Conservation (phyloP, 179 eudicot genomes). For the Beta macrorhiza region DNA sequence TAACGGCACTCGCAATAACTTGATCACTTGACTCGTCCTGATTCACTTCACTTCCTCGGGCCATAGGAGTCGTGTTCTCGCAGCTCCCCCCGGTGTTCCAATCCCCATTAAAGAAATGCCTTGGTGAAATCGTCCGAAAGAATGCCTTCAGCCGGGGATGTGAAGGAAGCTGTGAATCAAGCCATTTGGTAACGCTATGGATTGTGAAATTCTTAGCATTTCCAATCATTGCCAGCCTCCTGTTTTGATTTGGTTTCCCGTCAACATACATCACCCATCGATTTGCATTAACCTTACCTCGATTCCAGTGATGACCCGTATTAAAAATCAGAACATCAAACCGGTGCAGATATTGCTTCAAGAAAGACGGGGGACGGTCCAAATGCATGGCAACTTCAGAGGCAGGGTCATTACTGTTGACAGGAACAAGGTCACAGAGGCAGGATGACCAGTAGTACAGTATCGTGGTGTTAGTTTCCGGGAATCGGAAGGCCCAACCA, state of each 20-base stretch:
- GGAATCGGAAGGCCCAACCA: slow-evolving; percentile 82
- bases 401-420: slow-evolving; percentile 41
- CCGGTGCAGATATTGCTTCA: slow-evolving; percentile 40
- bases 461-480: slow-evolving; percentile 69
- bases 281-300: slow-evolving; percentile 71
- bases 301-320: slow-evolving; percentile 94
- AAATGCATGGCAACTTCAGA: slow-evolving; percentile 72
- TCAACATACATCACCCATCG: slow-evolving; percentile 77
- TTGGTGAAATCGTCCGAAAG: slow-evolving; percentile 68
- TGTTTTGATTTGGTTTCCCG: slow-evolving; percentile 53
- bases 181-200: slow-evolving; percentile 57
- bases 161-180: slow-evolving; percentile 51
- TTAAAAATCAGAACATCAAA: slow-evolving; percentile 67
- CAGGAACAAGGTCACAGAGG: slow-evolving; percentile 65
- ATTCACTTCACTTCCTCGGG: slow-evolving; percentile 54
- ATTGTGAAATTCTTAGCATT: slow-evolving; percentile 70
- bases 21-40: slow-evolving; percentile 64
- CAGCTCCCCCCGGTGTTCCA: slow-evolving; percentile 94
- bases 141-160: slow-evolving; percentile 66
- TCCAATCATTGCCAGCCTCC: slow-evolving; percentile 51
- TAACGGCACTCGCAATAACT: slow-evolving; percentile 60
- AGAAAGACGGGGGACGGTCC: slow-evolving; percentile 73
- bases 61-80: slow-evolving; percentile 62
- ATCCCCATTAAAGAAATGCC: slow-evolving; percentile 81
- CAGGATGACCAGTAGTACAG: slow-evolving; percentile 85